Conservation (phyloP, 768 basidiomycete species). For the Kwoniella shandongensis region DNA sequence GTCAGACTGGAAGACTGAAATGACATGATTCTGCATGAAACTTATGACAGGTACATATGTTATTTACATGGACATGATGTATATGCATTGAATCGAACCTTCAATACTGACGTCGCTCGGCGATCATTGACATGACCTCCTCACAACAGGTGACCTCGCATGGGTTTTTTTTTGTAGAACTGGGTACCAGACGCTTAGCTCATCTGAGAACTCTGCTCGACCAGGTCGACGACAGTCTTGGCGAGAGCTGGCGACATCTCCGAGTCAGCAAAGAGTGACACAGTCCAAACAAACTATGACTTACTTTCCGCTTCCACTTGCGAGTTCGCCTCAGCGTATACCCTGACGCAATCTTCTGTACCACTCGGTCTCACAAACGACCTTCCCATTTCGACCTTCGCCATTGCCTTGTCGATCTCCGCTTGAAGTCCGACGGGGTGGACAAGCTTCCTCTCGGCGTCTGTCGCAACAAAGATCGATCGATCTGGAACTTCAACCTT, state of each 20-base stretch:
- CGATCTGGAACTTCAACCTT: conserved; percentile 86
- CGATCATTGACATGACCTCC: no score
- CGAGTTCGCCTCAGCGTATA: conserved; percentile 87
- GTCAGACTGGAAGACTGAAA: no score
- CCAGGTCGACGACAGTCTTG: conserved; percentile 23
- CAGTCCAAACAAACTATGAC: conserved; percentile 40
- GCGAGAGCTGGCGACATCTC: conserved; percentile 21
- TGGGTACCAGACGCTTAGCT: no score
- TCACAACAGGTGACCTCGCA: no score
- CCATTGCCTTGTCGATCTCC: conserved; percentile 76
- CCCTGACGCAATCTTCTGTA: conserved; percentile 95
- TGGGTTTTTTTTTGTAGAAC: no score
- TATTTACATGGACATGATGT: no score
- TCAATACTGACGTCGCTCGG: no score
- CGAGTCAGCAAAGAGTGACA: background rate
- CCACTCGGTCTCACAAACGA: conserved; percentile 95
- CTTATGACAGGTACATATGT: no score
- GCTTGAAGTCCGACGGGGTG: conserved; percentile 76
- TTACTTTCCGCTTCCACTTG: conserved; percentile 78
- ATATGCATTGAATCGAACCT: no score
- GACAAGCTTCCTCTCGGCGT: conserved; percentile 86
- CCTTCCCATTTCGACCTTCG: conserved; percentile 76
- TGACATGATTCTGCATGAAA: no score
- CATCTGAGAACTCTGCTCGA: conserved; percentile 5
- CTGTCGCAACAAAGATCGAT: conserved; percentile 79